A percentile compares a stretch with the other conserved stretches of the same genome.
These are phyloP conservation scores for Ascochyta fabae DNA, from an alignment of 2,329 filamentous ascomycete genomes.

Conservation along the genomic window DNA sequence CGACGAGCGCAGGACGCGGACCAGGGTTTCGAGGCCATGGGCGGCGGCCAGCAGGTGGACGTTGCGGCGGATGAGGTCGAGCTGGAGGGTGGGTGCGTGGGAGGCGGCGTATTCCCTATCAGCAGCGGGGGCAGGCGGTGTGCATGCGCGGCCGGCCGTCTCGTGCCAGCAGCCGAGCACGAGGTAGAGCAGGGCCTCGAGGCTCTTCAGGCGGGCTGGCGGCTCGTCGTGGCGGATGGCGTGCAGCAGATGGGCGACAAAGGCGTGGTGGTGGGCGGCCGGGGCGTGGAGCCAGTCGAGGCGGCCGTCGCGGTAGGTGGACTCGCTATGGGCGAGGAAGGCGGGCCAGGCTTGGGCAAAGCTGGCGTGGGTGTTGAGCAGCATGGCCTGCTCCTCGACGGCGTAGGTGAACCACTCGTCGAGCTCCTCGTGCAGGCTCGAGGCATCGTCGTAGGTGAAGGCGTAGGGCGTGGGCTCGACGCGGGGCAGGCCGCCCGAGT, in stretches of 20 bases:
- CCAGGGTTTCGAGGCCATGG: constrained; percentile 50
- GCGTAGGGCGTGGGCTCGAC: constrained; percentile 68
- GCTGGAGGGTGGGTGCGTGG: constrained; percentile 49
- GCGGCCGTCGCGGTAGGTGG: constrained; percentile 51
- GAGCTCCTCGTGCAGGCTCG: constrained; percentile 79
- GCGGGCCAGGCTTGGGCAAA: constrained; percentile 76
- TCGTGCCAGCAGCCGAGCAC: constrained; percentile 58
- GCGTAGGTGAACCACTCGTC: constrained; percentile 98
- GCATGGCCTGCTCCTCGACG: constrained; percentile 80
- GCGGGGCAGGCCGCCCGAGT: constrained; percentile 48
- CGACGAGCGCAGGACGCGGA: constrained; percentile 47
- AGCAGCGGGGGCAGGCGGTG: too few relatives aligned
- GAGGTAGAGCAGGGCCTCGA: constrained; percentile 56
- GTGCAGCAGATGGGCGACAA: constrained; percentile 58
- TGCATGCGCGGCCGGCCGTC: constrained; percentile 51
- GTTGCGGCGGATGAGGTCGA: constrained; percentile 55
- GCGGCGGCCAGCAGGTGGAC: constrained; percentile 51
- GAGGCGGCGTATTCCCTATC: constrained; percentile 17
- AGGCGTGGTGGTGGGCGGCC: constrained; percentile 61
- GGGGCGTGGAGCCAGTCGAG: constrained; percentile 71
- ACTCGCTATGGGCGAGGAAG: constrained; percentile 49
- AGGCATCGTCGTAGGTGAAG: constrained; percentile 66
- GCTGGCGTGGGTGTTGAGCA: constrained; percentile 75
- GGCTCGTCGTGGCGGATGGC: constrained; percentile 40
- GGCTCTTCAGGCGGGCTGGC: constrained; percentile 40